Base-by-base conservation (phyloP, 164 flowering plant genomes). In the Cinnamomum micranthum region DNA sequence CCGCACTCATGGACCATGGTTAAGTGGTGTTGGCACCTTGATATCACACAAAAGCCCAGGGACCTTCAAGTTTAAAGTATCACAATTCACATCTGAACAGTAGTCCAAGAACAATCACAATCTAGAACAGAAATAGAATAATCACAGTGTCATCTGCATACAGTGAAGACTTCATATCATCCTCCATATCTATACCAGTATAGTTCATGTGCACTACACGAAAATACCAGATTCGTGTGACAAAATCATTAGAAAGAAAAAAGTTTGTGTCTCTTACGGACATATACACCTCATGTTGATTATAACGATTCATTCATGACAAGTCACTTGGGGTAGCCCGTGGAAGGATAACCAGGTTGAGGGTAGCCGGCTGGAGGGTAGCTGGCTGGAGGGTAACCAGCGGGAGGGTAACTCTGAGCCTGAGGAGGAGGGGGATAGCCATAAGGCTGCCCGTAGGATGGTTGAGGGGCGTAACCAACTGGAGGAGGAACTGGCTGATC, bases 401-500 rank as follows among this genome's bases (percentile, higher is more conserved):
- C 70, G 0, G 84, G 82, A 51, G 86, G 82, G 25, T 64, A 64
- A 22, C 80, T 87, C 65, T 79, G 83, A 67, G 76, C 71, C 41
- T 75, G 80, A 74, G 80, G 80, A 15, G 82, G 76, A 22, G 78
- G 84, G 15, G 89, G 89, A 67, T 86, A 76, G 10, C 85, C 87
- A 60, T 77, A 73, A 9, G 82, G 78, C 60, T 77, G 80, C 11
- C 84, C 85, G 52, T 78, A 79, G 60, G 73, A 73, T 24, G 83
- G 85, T 33, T 83, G 86, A 23, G 88, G 82, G 9, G 80, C 78
- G 69, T 82, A 85, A 55, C 86, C 86, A 55, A 76, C 86, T 20
- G 79, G 12, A 7, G 90, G 87, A 65, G 89, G 90, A 74, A 66
- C 0, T 6, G 82, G 84, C 75, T 85, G 88, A 74, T 87, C 92